A percentile compares a stretch with the other conserved stretches of the same genome.
These are phyloP conservation scores for Globisporangium acanthophoron DNA, from an alignment of 352 stramenopile species.

Conservation along the genomic window DNA sequence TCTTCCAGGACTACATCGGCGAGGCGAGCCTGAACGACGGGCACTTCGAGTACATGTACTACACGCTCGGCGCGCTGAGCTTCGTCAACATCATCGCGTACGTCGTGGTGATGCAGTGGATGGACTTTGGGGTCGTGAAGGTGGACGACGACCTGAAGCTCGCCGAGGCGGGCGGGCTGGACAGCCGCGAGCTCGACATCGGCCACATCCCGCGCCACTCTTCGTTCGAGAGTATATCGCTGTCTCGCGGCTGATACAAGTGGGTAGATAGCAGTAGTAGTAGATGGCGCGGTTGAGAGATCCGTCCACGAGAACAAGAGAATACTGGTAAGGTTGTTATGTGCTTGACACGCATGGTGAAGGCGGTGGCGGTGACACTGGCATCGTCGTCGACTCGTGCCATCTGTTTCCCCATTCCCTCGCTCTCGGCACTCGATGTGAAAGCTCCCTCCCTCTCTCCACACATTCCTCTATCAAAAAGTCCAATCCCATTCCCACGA, in stretches of 20 bases:
- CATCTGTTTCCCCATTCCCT: too few species aligned
- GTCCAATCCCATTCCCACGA: too few species aligned
- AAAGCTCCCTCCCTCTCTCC: too few species aligned
- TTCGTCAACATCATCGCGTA: conserved; percentile 70
- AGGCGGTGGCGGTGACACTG: too few species aligned
- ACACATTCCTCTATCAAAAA: too few species aligned
- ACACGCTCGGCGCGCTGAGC: conserved; percentile 64
- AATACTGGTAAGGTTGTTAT: too few species aligned
- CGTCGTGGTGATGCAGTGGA: conserved; percentile 79
- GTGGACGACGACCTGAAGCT: conserved; percentile 68
- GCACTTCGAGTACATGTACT: conserved; percentile 90
- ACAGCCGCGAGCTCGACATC: conserved; percentile 55
- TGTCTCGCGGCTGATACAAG: conserved; percentile 1
- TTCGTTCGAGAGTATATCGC: conserved; percentile 67
- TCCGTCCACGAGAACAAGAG: neutral
- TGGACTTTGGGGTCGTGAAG: conserved; percentile 84
- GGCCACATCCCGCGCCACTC: conserved; percentile 62
- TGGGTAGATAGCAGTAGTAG: neutral
- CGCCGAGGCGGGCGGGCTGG: conserved; percentile 27
- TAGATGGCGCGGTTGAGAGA: neutral
- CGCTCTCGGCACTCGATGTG: too few species aligned
- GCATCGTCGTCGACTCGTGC: too few species aligned
- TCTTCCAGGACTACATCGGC: conserved; percentile 76
- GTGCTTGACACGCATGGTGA: too few species aligned
- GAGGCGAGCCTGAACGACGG: conserved; percentile 68